A percentile compares a stretch with the other conserved stretches of the same genome.
Conservation (phyloP, 2,329 filamentous ascomycete genomes). For the Neophaeococcomyces aloes region DNA sequence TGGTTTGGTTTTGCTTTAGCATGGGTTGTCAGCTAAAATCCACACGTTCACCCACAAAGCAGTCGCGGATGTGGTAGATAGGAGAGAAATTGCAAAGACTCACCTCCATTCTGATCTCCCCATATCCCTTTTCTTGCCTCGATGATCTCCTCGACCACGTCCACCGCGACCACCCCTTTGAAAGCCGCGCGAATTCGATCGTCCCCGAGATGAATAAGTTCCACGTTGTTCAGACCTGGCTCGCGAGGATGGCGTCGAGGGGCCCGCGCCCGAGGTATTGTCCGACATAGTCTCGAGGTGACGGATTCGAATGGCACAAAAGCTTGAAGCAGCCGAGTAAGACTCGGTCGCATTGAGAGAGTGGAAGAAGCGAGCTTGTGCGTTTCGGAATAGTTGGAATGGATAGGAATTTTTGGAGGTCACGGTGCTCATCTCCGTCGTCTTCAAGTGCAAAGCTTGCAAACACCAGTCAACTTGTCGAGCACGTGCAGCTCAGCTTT, state of each 20-base stretch:
- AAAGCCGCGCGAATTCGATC: slow-evolving; percentile 15
- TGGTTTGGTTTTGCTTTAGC: slow-evolving; percentile 38
- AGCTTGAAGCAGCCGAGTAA: slow-evolving; percentile 5
- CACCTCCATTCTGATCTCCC: slow-evolving; percentile 57
- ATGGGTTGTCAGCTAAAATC: slow-evolving; percentile 37
- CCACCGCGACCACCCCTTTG: slow-evolving; percentile 12
- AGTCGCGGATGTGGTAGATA: not conserved
- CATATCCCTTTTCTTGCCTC: slow-evolving; percentile 52
- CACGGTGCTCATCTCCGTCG: too few relatives aligned
- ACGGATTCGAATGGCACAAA: not conserved
- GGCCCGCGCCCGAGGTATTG: not conserved
- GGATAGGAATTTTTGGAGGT: too few relatives aligned
- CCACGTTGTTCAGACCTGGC: not conserved
- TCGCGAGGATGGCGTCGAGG: not conserved
- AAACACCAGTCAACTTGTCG: too few relatives aligned
- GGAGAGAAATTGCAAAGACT: slow-evolving; percentile 22
- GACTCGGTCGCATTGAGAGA: slow-evolving; percentile 2
- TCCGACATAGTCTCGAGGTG: not conserved
- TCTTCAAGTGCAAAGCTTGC: too few relatives aligned
- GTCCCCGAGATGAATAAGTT: slow-evolving; percentile 8
- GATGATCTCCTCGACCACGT: slow-evolving; percentile 23
- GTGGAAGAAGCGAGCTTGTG: too few relatives aligned
- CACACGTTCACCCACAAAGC: not conserved
- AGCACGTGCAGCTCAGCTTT: too few relatives aligned
- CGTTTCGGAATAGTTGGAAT: too few relatives aligned